A percentile compares a stretch with the other conserved stretches of the same genome.
Evolutionary conservation across 1,284 basidiomycete species (phyloP).

Genomic region (Rhodotorula sp.): DNA sequence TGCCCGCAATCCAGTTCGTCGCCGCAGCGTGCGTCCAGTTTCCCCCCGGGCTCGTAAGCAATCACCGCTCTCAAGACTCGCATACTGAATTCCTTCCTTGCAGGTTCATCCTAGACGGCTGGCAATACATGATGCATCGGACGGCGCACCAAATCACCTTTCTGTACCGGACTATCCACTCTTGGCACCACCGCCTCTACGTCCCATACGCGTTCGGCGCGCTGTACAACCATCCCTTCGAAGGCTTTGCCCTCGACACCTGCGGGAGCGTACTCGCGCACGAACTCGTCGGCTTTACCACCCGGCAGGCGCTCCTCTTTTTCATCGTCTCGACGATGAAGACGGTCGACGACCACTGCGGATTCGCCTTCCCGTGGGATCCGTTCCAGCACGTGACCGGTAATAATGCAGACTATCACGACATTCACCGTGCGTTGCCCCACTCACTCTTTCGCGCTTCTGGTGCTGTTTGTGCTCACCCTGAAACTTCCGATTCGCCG

Average conservation of each 20-base stretch:
- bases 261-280: conserved; percentile 79
- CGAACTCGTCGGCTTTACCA: conserved; percentile 64
- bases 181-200: conserved; percentile 92
- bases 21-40: conserved; percentile 71
- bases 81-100: conserved; percentile 6
- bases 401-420: conserved; percentile 98
- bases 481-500: conserved; percentile 14
- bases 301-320: conserved; percentile 73
- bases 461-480: neutral
- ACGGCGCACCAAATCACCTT: conserved; percentile 65
- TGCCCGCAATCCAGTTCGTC: conserved; percentile 72
- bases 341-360: conserved; percentile 97
- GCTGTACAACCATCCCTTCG: conserved; percentile 95
- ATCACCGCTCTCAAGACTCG: neutral
- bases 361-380: conserved; percentile 60
- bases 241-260: conserved; percentile 88
- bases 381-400: conserved; percentile 73
- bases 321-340: conserved; percentile 84
- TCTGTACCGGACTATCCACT: conserved; percentile 89
- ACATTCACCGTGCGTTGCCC: conserved; percentile 86
- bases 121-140: conserved; percentile 97
- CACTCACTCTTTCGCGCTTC: neutral
- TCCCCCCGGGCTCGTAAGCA: too few species aligned
- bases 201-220: conserved; percentile 97
- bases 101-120: conserved; percentile 93